A percentile compares a stretch with the other conserved stretches of the same genome.
These are phyloP conservation scores for Sclerotinia sclerotiorum DNA, from an alignment of 2,329 filamentous ascomycete species.

Conservation along the genomic window DNA sequence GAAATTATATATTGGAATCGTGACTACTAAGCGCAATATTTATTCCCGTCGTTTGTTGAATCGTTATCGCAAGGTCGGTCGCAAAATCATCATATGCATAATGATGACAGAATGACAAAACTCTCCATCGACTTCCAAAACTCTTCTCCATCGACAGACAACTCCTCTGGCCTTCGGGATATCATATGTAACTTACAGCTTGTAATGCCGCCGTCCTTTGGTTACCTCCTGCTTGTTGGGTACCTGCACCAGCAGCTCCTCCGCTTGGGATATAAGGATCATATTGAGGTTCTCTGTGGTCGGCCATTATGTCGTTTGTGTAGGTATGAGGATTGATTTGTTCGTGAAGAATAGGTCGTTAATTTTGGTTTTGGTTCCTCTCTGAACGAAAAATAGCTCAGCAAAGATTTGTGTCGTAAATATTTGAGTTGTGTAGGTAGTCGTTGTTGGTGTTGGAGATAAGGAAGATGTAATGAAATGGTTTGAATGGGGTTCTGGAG, in stretches of 20 bases:
- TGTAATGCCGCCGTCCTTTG: conserved; percentile 73
- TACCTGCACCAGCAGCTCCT: conserved; percentile 42
- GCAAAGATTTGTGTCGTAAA: conserved; percentile 8
- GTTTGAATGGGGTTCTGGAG: conserved; percentile 13
- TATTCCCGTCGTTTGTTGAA: not conserved
- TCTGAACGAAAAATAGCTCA: not conserved
- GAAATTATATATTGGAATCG: not conserved
- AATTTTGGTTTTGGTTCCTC: not conserved
- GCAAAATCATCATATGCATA: conserved; percentile 21
- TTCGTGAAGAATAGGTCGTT: not conserved
- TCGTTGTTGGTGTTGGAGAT: not conserved
- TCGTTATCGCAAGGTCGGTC: conserved; percentile 5
- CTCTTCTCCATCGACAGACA: conserved; percentile 23
- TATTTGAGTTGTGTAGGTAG: not conserved
- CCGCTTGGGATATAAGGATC: conserved; percentile 41
- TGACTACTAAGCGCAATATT: not conserved
- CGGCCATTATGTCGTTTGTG: conserved; percentile 36
- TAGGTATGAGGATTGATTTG: conserved; percentile 5
- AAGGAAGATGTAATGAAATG: conserved; percentile 6
- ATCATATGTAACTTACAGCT: conserved; percentile 62
- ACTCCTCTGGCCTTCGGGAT: conserved; percentile 23
- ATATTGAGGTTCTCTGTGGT: conserved; percentile 35
- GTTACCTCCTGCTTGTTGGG: conserved; percentile 45
- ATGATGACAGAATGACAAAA: conserved; percentile 21
- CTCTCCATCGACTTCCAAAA: conserved; percentile 28